Base-by-base conservation (phyloP, 169 alveolate species). In the Cyclospora cayetanensis region DNA sequence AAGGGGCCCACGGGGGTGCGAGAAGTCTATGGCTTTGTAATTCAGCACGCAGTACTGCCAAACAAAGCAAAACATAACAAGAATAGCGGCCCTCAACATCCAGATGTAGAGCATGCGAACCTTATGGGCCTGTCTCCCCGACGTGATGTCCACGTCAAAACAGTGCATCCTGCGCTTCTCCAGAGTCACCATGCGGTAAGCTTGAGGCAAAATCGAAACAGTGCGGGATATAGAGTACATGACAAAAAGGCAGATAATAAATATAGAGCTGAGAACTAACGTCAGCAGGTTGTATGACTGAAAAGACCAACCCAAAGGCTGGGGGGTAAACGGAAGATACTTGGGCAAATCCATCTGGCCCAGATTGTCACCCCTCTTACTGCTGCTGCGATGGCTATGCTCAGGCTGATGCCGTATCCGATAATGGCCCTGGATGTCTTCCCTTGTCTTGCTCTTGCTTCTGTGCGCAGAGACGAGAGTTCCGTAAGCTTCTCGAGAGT, bases 191-290 rank as follows among this genome's bases (percentile, higher is more conserved):
- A 90, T 90, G 42, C 76, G 90, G 50, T n/a, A 90, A 27, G 90
- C 90, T 18, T 77, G 93, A 29, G 93, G 93, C 42, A 90, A 83
- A n/a, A 90, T 39, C n/a, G 93, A 90, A 4, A 82, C 93, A 2
- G 79, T 68, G 41, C 88, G 89, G 29, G 93, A 89, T 37, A 89
- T 89, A 50, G 85, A 66, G 55, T 89, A 82, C 77, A 89, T 76
- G 34, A 76, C 70, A 31, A 72, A 89, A 70, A 89, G 68, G 43
- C 88, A 89, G 15, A 72, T 15, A n/a, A 89, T 37, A 41, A 89
- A 50, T n/a, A 76, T 53, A 29, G 89, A 76, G 31, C 90, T 76
- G 82, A 89, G 55, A 27, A 89, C 74, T 43, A 89, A 55, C 31
- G 93, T 89, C 42, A 89, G 85, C 5, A 82, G 29, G 90, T 89